phyloP scores from a whole-genome alignment of 805 yeast genomes.

The Teunomyces atbi region DNA sequence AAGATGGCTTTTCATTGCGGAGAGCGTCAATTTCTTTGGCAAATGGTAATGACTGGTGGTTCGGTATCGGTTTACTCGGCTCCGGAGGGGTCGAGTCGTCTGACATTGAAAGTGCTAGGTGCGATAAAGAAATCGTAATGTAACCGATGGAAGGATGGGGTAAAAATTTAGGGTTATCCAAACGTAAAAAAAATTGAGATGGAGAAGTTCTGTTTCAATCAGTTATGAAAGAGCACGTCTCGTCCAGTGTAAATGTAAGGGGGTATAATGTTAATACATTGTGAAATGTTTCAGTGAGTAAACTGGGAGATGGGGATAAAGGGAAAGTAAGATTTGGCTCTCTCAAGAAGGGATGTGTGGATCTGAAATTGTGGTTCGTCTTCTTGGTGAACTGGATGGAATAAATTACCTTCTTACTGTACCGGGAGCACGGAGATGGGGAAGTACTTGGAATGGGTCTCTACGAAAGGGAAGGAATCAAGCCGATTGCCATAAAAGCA shows the following conservation, averaged over 20 bases:
- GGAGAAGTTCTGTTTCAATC: slow-evolving; percentile 1
- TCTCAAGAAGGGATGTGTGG: neutral
- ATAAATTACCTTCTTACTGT: no score
- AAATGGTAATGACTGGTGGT: neutral
- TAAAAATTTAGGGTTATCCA: neutral
- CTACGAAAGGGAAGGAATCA: neutral
- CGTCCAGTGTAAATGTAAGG: neutral
- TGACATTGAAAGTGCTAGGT: slow-evolving; percentile 3
- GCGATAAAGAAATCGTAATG: neutral
- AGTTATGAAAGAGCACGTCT: neutral
- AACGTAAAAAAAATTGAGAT: neutral
- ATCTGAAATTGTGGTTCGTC: neutral
- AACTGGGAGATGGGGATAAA: neutral
- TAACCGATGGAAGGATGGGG: neutral
- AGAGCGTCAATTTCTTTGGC: neutral
- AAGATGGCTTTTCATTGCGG: slow-evolving; percentile 17
- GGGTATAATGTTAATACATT: slow-evolving; percentile 1
- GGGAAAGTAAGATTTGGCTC: neutral
- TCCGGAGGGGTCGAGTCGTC: slow-evolving; percentile 1
- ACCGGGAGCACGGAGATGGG: neutral
- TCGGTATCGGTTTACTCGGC: neutral
- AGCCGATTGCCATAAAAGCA: neutral
- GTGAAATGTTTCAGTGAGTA: neutral
- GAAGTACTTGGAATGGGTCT: neutral
- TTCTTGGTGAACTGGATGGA: no score